A percentile compares a stretch with the other conserved stretches of the same genome.
Conservation (phyloP, 306 rosid species). For the Sphenostylis stenocarpa region DNA sequence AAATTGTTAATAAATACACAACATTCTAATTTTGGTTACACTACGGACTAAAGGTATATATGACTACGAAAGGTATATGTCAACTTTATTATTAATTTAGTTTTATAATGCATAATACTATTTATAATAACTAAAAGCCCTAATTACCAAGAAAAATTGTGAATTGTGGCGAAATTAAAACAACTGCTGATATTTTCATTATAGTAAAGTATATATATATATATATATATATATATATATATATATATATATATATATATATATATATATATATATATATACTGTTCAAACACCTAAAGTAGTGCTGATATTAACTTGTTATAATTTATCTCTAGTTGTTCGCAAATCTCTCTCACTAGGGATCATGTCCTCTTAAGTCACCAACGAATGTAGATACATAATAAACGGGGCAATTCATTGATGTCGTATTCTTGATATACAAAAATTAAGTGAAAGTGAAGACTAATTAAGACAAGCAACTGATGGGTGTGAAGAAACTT, state of each 20-base stretch:
- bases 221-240: no score
- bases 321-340: conserved; percentile 2
- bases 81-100: background rate
- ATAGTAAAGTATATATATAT: no score
- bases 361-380: background rate
- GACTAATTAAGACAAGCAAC: background rate
- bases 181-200: no score
- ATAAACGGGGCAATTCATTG: background rate
- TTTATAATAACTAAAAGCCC: background rate
- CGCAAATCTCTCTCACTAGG: conserved; percentile 18
- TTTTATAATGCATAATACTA: background rate
- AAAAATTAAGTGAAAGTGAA: background rate
- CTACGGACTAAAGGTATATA: background rate
- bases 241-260: no score
- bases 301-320: background rate
- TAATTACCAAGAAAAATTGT: background rate
- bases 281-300: no score
- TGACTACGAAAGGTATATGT: background rate
- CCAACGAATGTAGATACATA: background rate
- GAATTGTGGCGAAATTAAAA: no score
- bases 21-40: background rate
- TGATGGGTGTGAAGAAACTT: background rate
- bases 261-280: no score
- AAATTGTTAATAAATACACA: no score
- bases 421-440: background rate